Base-by-base conservation (phyloP, 345 rosid species). In the Citrus unshiu region DNA sequence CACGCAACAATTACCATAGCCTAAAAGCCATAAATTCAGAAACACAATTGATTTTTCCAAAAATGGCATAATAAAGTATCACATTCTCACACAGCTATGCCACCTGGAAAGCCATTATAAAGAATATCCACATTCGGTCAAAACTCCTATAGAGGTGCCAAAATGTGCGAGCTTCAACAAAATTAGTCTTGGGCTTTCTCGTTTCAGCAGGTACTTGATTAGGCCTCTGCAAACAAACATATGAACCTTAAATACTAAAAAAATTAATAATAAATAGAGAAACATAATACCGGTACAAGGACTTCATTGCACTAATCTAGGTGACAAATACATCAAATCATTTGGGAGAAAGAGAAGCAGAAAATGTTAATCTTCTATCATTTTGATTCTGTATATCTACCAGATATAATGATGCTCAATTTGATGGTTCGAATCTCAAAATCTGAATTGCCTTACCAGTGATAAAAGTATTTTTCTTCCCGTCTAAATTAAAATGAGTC, bases 91-190 rank as follows among this genome's bases (percentile, higher is more conserved):
- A 79, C 61, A 16, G 57, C 68, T 73, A 73, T 37, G 73, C 39
- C 74, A 96, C 99, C 94, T 96, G 99, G 12, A 94, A 90, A 82
- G 97, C 91, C 90, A 96, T 68, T 61, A 87, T 79, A 80, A 94
- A 80, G 87, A 96, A 96, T 85, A 96, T 93, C 99, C 99, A 96
- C 99, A 94, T 91, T 49, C 98, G 91, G 74, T 96, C 99, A 76
- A 96, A 96, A 87, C 95, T 94, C 83, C 99, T 87, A 81, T 79
- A 96, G 7, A 96, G 93, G 86, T 96, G 93, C 93, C 90, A 92
- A 89, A 96, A 96, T 6, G 99, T 94, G 32, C 98, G 97, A 77
- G 89, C 93, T 92, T 96, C 99, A 75, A 96, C 99, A 91, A 96
- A 96, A 86, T 94, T 94, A 64, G 98, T 92, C 86, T 96, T 96